A percentile compares a stretch with the other conserved stretches of the same genome.
Conservation (phyloP, 2,329 filamentous ascomycete species). For the Leptosphaerulina australis region DNA sequence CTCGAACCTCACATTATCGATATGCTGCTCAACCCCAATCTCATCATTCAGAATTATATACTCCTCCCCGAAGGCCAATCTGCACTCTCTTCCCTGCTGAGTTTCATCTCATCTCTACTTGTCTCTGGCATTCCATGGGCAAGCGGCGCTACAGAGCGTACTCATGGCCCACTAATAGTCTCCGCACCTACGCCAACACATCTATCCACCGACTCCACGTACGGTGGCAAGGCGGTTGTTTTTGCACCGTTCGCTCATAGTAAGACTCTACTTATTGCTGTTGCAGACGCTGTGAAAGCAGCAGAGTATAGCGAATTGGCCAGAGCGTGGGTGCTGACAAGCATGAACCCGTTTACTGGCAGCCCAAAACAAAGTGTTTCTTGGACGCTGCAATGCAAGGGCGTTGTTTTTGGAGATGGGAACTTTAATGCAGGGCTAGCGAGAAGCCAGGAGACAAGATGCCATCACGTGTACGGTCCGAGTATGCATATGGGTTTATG, state of each 20-base stretch:
- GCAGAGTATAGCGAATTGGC: conserved; percentile 29
- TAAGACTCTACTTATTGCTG: conserved; percentile 39
- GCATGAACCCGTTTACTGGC: conserved; percentile 35
- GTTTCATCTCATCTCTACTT: conserved; percentile 30
- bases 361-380: conserved; percentile 31
- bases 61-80: conserved; percentile 28
- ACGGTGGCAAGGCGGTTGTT: conserved; percentile 34
- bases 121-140: conserved; percentile 44
- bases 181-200: conserved; percentile 23
- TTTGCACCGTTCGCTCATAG: conserved; percentile 44
- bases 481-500: not conserved
- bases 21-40: conserved; percentile 39
- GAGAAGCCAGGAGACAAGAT: conserved; percentile 17
- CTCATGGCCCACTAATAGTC: conserved; percentile 40
- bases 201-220: not conserved
- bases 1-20: conserved; percentile 31
- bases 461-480: conserved; percentile 17
- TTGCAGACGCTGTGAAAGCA: conserved; percentile 36
- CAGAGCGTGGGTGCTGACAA: conserved; percentile 49
- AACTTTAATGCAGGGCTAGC: conserved; percentile 27
- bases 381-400: conserved; percentile 51
- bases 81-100: conserved; percentile 27
- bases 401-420: conserved; percentile 49
- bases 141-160: conserved; percentile 36
- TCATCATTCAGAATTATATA: conserved; percentile 48